These are phyloP conservation scores for Trichoderma asperelloides DNA, from an alignment of 495 filamentous ascomycete genomes.

Conservation along the genomic window DNA sequence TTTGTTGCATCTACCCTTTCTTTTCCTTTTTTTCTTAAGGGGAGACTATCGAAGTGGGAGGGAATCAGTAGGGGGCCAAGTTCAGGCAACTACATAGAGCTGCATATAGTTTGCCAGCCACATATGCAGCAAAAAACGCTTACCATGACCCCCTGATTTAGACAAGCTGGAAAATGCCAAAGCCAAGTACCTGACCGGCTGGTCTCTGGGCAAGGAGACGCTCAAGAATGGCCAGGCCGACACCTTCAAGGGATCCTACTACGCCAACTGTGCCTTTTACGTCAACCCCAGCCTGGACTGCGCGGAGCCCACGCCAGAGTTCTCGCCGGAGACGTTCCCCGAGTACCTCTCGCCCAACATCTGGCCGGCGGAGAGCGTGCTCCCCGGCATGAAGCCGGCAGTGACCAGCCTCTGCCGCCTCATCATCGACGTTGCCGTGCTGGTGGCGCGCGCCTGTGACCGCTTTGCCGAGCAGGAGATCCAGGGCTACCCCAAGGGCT, in stretches of 20 bases:
- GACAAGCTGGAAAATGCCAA: slow-evolving; percentile 55
- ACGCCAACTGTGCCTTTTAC: slow-evolving; percentile 93
- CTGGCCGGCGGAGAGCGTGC: slow-evolving; percentile 60
- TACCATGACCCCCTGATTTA: slow-evolving; percentile 21
- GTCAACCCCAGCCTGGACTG: slow-evolving; percentile 54
- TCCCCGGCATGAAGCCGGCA: slow-evolving; percentile 64
- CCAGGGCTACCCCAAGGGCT: slow-evolving; percentile 60
- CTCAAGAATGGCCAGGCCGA: slow-evolving; percentile 83
- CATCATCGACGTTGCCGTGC: slow-evolving; percentile 78
- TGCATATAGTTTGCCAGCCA: neutral
- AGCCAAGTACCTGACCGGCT: slow-evolving; percentile 56
- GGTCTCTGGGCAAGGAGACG: slow-evolving; percentile 89
- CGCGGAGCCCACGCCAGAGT: slow-evolving; percentile 47
- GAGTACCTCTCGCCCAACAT: slow-evolving; percentile 62
- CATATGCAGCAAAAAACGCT: neutral
- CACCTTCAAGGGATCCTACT: slow-evolving; percentile 91
- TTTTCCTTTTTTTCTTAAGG: neutral
- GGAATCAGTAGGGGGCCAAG: neutral
- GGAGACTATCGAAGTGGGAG: neutral
- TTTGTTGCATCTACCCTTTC: neutral
- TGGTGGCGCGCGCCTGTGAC: slow-evolving; percentile 86
- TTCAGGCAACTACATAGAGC: neutral
- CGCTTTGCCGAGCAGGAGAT: slow-evolving; percentile 72
- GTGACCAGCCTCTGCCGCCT: slow-evolving; percentile 71
- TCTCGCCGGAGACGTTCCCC: slow-evolving; percentile 49